Base-by-base conservation (phyloP, 2,329 filamentous ascomycete species). In the Aphanocladium album region DNA sequence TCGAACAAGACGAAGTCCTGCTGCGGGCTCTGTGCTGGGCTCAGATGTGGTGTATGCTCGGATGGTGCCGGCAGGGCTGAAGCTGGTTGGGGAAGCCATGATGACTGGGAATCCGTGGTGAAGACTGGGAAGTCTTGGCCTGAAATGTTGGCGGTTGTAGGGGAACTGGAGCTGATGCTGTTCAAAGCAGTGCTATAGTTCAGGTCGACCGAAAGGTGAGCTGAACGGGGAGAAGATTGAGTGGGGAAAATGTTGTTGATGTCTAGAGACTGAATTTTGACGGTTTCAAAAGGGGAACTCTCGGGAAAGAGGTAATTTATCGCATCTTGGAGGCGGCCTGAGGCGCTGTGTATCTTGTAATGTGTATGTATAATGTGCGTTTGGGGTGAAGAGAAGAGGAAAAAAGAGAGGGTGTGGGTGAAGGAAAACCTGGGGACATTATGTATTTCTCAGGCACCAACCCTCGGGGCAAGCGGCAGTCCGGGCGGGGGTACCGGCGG, bases 1-100 rank as follows among this genome's bases (percentile, higher is more conserved):
- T 83, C 81, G 86, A 87, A 90, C 81, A 92, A 85, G 78, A 90
- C 87, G 75, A 92, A 92, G 86, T 92, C 89, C 81, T 88, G 82
- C 71, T 83, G 83, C 61, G 76, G 80, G 55, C 66, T 67, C 67
- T 74, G 53, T 57, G 46, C 71, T 68, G 80, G 78, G 74, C 77
- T 80, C 74, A 78, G 77, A 75, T 78, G 74, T 76, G 78, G 77
- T 74, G 84, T 77, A 67, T 79, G 83, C 79, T 80, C 80, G 79
- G 83, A 74, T 78, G 77, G 69, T 79, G 83, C 85, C 85, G 83
- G 83, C 83, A 80, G 82, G 81, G 79, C 83, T 74, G 79, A 70
- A 71, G 81, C 79, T 80, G 79, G 85, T 80, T 86, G 86, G 83
- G 88, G 84, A 86, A 83, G 88, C 89, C 89, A 93, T 93, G 83